Evolutionary conservation across 495 filamentous ascomycete species (phyloP), one percentile per base, ranked within the genome.

Genomic region (Aspergillus bridgeri): DNA sequence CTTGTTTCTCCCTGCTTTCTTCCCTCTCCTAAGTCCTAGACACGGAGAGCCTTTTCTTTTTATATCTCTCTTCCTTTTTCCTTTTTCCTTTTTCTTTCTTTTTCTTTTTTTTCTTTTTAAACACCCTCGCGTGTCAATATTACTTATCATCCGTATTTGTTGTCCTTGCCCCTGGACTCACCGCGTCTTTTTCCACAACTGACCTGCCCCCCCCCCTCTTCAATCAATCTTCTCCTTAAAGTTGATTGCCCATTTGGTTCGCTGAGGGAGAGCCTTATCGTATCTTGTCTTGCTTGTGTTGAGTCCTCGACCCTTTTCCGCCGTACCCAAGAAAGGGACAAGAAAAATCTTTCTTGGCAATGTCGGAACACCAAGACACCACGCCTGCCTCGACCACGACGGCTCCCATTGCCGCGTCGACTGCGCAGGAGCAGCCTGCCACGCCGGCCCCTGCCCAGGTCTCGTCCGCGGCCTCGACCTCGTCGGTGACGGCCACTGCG

Each of bases 401-500:
- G 24, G 67, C 67, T 38, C 60, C 74, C 52, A 60, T 66, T 45
- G 57, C 71, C 29, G 63, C 64, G 22, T 60, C 73, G 58, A 57
- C 63, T 60, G 42, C 54, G 45, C 60, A 65, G 53, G 72, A 74
- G 27, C 50, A 63, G 42, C 60, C 69, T 18, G 38, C 64, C 18
- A 17, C 60, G 5, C 60, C 60, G 17, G 49, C 66, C 24, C 25
- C 62, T 42, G 51, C 65, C 18, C 61, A 64, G 58, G 64, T 67
- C 44, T 27, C 62, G 3, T 52, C 63, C 2, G 47, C 68, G 0
- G 52, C 66, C 7, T 42, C 67, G 20, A 61, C 69, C 17, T 59
- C 73, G 6, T 69, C 74, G n/a, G 68, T 71, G 19, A 62, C 70
- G 6, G 66, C 75, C 24, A 70, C 75, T 15, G 73, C 72, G 2